phyloP scores from a whole-genome alignment of 768 basidiomycete species.

The Mycena vitilis region DNA sequence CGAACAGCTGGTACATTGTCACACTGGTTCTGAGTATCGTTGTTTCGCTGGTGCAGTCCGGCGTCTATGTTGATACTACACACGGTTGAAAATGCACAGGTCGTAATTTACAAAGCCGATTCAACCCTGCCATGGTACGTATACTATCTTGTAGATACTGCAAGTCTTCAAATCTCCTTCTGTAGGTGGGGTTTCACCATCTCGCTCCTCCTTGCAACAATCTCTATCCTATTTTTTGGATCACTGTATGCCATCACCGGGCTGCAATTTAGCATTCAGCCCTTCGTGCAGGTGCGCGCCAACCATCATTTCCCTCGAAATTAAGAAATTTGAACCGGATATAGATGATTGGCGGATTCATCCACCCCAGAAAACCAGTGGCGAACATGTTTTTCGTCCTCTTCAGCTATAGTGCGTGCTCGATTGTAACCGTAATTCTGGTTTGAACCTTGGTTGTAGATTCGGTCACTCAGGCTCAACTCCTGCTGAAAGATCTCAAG shows the following conservation, averaged over 20 bases:
- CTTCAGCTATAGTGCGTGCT: slow-evolving; percentile 57
- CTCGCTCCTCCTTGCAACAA: slow-evolving; percentile 53
- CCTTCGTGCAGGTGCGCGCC: slow-evolving; percentile 59
- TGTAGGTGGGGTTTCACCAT: slow-evolving; percentile 61
- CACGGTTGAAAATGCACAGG: too few relatives aligned
- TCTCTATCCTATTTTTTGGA: slow-evolving; percentile 62
- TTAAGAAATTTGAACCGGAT: slow-evolving; percentile 32
- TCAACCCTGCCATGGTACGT: slow-evolving; percentile 61
- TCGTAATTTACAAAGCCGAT: slow-evolving; percentile 57
- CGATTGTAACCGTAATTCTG: not conserved
- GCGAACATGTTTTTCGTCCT: slow-evolving; percentile 76
- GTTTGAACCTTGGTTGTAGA: slow-evolving; percentile 40
- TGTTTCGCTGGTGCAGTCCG: slow-evolving; percentile 45
- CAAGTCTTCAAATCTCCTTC: not conserved
- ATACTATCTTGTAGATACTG: not conserved
- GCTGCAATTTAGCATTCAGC: slow-evolving; percentile 56
- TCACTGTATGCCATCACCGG: slow-evolving; percentile 60
- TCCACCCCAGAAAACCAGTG: slow-evolving; percentile 71
- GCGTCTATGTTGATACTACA: too few relatives aligned
- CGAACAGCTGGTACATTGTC: slow-evolving; percentile 65
- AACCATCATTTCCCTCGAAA: not conserved
- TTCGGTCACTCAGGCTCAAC: slow-evolving; percentile 57
- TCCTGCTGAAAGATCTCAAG: slow-evolving; percentile 60
- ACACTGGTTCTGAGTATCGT: slow-evolving; percentile 57
- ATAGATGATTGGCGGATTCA: slow-evolving; percentile 70